Evolutionary conservation across 495 filamentous ascomycete species (phyloP).

Genomic region (Penicillium manginii): DNA sequence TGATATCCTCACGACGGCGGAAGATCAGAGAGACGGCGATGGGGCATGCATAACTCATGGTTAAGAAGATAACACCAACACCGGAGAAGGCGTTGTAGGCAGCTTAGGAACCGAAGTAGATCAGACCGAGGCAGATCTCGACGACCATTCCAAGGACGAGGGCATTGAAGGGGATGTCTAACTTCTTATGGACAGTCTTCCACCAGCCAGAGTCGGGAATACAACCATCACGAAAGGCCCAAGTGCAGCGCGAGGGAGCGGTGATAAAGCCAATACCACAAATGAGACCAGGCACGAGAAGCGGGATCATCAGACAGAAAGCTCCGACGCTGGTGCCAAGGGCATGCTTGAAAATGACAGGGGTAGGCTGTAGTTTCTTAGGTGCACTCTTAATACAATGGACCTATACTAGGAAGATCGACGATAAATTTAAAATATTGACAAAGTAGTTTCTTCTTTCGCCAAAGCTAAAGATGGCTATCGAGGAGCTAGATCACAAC

Average conservation of each 20-base stretch:
- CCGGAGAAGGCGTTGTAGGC: constrained; percentile 65
- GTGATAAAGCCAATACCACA: constrained; percentile 68
- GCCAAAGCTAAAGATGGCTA: no score
- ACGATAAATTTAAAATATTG: no score
- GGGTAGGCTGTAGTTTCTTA: constrained; percentile 20
- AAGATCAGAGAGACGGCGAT: constrained; percentile 56
- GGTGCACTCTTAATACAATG: no score
- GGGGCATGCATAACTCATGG: constrained; percentile 56
- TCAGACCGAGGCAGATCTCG: constrained; percentile 56
- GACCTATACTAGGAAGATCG: no score
- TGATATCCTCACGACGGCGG: constrained; percentile 53
- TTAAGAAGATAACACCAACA: constrained; percentile 61
- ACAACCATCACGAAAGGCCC: constrained; percentile 65
- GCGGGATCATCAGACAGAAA: constrained; percentile 67
- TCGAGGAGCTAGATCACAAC: no score
- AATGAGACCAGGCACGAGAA: constrained; percentile 70
- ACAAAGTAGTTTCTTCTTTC: no score
- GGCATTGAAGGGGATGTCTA: constrained; percentile 57
- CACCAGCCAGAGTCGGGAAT: constrained; percentile 66
- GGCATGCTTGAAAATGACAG: constrained; percentile 25
- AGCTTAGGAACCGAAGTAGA: constrained; percentile 59
- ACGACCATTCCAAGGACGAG: constrained; percentile 53
- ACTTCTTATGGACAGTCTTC: constrained; percentile 51
- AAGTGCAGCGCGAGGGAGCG: constrained; percentile 70
- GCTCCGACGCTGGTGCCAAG: constrained; percentile 49